Evolutionary conservation across 2,329 filamentous ascomycete genomes (phyloP).

Genomic region (Stylonectria norvegica): DNA sequence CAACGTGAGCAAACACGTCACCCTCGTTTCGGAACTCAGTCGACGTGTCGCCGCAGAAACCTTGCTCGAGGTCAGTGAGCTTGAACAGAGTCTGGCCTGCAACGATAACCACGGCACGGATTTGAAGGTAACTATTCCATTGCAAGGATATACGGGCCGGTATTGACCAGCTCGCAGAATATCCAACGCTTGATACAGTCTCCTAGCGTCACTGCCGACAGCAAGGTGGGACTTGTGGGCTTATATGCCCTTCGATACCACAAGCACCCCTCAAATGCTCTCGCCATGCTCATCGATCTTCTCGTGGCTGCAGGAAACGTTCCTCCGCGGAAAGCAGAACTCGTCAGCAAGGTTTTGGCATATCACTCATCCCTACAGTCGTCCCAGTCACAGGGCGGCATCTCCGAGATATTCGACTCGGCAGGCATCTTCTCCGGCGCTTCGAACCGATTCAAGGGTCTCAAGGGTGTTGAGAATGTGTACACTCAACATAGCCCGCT

Average conservation of each 20-base stretch:
- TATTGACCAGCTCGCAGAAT: constrained; percentile 48
- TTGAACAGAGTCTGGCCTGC: constrained; percentile 94
- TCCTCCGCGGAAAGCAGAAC: constrained; percentile 67
- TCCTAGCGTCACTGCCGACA: constrained; percentile 70
- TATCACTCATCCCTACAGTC: constrained; percentile 87
- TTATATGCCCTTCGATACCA: constrained; percentile 94
- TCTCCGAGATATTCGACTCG: constrained; percentile 89
- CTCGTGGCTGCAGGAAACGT: constrained; percentile 81
- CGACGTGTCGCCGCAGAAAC: constrained; percentile 81
- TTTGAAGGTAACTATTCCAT: constrained; percentile 63
- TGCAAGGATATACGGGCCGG: background rate
- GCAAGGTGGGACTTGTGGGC: constrained; percentile 85
- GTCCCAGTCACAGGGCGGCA: constrained; percentile 69
- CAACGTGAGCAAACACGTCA: constrained; percentile 98
- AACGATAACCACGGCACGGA: constrained; percentile 92
- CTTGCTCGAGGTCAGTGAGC: constrained; percentile 91
- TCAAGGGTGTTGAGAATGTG: constrained; percentile 97
- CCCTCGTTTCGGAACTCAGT: constrained; percentile 89
- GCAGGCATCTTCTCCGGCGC: constrained; percentile 88
- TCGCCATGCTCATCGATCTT: constrained; percentile 82
- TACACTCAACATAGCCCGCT: constrained; percentile 96
- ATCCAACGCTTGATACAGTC: constrained; percentile 84
- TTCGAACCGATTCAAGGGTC: constrained; percentile 81
- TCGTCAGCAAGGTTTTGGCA: constrained; percentile 75
- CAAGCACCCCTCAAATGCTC: constrained; percentile 77